phyloP scores from a whole-genome alignment of 177 flowering plant genomes.

The Vitis hybrid region DNA sequence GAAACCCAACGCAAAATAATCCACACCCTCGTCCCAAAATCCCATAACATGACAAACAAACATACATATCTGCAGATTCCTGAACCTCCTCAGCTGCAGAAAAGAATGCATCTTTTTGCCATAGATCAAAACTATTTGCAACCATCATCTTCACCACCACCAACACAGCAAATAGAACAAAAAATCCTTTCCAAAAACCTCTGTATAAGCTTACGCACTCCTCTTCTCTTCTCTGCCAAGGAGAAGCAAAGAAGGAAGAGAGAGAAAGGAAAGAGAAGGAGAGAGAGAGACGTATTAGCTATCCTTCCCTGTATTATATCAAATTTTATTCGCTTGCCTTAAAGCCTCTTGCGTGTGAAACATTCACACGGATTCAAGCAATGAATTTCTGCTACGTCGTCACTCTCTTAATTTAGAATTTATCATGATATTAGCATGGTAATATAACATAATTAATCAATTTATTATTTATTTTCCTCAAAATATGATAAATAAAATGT shows the following conservation, averaged over 20 bases:
- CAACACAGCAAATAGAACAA: not conserved
- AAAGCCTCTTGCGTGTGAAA: too few relatives aligned
- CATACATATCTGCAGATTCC: slow-evolving; percentile 80
- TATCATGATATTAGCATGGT: too few relatives aligned
- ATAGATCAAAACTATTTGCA: slow-evolving; percentile 73
- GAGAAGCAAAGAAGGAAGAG: slow-evolving; percentile 29
- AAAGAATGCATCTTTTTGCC: slow-evolving; percentile 84
- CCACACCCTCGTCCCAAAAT: slow-evolving; percentile 9
- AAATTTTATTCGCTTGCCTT: too few relatives aligned
- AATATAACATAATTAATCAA: not conserved
- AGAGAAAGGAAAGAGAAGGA: slow-evolving; percentile 20
- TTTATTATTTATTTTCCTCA: not conserved
- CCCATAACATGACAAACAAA: not conserved
- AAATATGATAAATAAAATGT: too few relatives aligned
- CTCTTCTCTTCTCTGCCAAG: slow-evolving; percentile 14
- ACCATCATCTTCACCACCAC: slow-evolving; percentile 50
- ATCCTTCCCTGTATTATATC: not conserved
- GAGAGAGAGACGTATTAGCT: slow-evolving; percentile 3
- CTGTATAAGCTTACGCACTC: not conserved
- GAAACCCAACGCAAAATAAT: slow-evolving; percentile 3
- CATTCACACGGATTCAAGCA: too few relatives aligned
- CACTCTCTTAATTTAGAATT: too few relatives aligned
- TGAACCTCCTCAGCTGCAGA: slow-evolving; percentile 93
- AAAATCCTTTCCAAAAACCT: not conserved
- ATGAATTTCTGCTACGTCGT: too few relatives aligned